Conservation (phyloP, 2,329 filamentous ascomycete genomes). For the Monilinia fructigena region DNA sequence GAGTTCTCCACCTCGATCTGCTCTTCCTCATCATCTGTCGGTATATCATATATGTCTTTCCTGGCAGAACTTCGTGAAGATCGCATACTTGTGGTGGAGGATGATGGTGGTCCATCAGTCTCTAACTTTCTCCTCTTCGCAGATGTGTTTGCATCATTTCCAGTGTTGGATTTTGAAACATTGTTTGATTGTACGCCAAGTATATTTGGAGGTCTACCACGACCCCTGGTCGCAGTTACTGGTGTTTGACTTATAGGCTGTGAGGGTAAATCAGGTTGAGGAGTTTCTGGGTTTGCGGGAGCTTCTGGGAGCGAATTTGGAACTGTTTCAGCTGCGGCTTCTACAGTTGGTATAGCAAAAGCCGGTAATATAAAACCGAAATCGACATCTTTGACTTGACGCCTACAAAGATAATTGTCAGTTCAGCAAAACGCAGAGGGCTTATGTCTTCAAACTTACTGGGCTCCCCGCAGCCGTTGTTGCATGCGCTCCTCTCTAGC, state of each 20-base stretch:
- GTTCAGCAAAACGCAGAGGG: slow-evolving; percentile 38
- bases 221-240: slow-evolving; percentile 25
- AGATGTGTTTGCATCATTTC: slow-evolving; percentile 40
- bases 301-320: slow-evolving; percentile 16
- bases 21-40: slow-evolving; percentile 27
- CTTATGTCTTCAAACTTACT: slow-evolving; percentile 46
- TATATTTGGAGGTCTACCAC: slow-evolving; percentile 10
- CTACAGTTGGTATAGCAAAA: slow-evolving; percentile 25
- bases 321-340: slow-evolving; percentile 23
- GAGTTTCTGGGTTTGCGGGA: slow-evolving; percentile 22
- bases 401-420: slow-evolving; percentile 41
- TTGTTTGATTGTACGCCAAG: slow-evolving; percentile 10
- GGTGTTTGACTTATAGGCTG: slow-evolving; percentile 29
- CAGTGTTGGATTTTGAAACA: slow-evolving; percentile 24
- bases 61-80: slow-evolving; percentile 32
- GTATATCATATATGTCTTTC: slow-evolving; percentile 32
- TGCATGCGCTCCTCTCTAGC: slow-evolving; percentile 62
- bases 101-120: slow-evolving; percentile 29
- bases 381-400: slow-evolving; percentile 59
- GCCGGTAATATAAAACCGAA: slow-evolving; percentile 55
- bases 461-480: slow-evolving; percentile 63
- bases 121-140: slow-evolving; percentile 39
- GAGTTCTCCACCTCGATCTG: background rate
- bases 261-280: slow-evolving; percentile 26
- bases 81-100: slow-evolving; percentile 33